A percentile compares a stretch with the other conserved stretches of the same genome.
These are phyloP conservation scores for Lantana camara DNA, from an alignment of 257 asterid genomes.

Conservation along the genomic window DNA sequence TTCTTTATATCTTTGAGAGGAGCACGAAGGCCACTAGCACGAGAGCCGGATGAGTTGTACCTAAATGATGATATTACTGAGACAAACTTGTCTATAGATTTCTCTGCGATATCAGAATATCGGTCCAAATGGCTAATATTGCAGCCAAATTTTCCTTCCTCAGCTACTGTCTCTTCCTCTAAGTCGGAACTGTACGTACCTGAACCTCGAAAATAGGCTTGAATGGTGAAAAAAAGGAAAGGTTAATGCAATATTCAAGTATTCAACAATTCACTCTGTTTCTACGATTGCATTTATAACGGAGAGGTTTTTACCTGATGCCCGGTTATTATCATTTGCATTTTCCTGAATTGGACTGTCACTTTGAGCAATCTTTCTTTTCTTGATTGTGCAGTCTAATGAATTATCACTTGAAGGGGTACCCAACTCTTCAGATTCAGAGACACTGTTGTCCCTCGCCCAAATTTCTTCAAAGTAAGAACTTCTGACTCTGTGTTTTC, in stretches of 20 bases:
- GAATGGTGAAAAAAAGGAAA: too few relatives aligned
- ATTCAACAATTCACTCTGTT: background rate
- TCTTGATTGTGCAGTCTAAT: conserved; percentile 40
- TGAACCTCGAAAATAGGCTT: conserved; percentile 31
- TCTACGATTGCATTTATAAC: conserved; percentile 18
- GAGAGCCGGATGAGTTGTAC: conserved; percentile 76
- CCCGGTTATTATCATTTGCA: conserved; percentile 29
- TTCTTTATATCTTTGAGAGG: conserved; percentile 80
- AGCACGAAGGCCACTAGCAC: conserved; percentile 97
- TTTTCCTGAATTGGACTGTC: conserved; percentile 52
- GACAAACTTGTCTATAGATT: conserved; percentile 79
- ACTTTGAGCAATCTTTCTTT: conserved; percentile 51
- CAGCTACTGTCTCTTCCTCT: conserved; percentile 37
- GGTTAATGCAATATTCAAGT: too few relatives aligned
- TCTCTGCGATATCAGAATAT: conserved; percentile 78
- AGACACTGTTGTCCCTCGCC: conserved; percentile 27
- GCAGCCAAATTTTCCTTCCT: conserved; percentile 62
- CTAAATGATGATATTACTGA: conserved; percentile 78
- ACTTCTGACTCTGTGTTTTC: conserved; percentile 39
- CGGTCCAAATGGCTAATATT: conserved; percentile 74
- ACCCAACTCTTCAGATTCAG: conserved; percentile 33
- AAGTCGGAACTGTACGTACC: conserved; percentile 38
- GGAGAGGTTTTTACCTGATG: conserved; percentile 39
- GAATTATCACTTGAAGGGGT: conserved; percentile 30
- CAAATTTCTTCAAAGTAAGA: conserved; percentile 39